Base-by-base conservation (phyloP, 1,139 yeast genomes). In the Schwanniomyces etchellsii region DNA sequence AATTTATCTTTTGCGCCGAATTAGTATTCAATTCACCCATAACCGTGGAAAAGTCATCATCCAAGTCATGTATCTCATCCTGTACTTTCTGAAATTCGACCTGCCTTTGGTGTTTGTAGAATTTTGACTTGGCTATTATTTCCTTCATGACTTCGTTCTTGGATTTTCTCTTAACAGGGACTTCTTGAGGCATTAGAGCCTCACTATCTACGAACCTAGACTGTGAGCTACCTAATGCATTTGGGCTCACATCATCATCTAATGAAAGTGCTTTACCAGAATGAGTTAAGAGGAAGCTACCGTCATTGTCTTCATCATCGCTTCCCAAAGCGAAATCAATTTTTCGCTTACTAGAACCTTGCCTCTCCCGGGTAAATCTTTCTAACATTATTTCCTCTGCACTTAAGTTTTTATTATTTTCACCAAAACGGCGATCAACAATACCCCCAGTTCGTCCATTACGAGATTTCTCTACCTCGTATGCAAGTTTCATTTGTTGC, bases 101-200 rank as follows among this genome's bases (percentile, higher is more conserved):
- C 57, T 93, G 97, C 48, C 98, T 77, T 57, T 88, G 94, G 30
- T 80, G 81, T 52, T 88, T 91, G 58, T 89, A 76, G 53, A 77
- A 77, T 52, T 93, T 93, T 7, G 96, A 86, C 57, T 93, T 93
- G 26, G 96, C 95, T 40, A 93, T 91, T 34, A 93, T 76, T 55
- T 93, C 99, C 47, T 85, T 80, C 98, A 93, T 91, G 25, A 93
- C 95, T 55, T 93, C 98, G 27, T 86, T 84, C 52, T 91, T 89
- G 18, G 91, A 74, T 60, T 88, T 93, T 54, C 82, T 85, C 37
- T 77, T 73, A 18, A 66, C 64, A 5, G 68, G 64, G 15, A 39
- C 44, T 4, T 53, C 67, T 5, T 48, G 56, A 6, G 44, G 48
- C 37, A 38, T 32, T 15, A 48, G 30, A 16, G 45, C 44, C 31